phyloP scores from a whole-genome alignment of 331 rosid species.

The Acacia concinna region DNA sequence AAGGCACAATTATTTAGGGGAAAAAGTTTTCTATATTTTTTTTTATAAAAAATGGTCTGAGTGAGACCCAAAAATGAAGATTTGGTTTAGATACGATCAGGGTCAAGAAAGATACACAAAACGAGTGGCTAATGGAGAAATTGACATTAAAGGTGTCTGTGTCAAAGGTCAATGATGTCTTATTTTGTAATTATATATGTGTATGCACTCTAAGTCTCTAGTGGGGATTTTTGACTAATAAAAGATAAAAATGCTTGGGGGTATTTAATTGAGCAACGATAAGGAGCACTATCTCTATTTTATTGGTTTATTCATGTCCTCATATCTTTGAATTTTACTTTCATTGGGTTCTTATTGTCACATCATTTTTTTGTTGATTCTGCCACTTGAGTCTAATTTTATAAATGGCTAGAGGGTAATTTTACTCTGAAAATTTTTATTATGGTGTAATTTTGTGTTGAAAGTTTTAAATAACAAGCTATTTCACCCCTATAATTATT shows the following conservation, averaged over 20 bases:
- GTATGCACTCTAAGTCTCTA: not conserved
- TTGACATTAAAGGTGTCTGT: not conserved
- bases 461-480: too few species aligned
- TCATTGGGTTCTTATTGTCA: not conserved
- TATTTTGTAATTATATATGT: not conserved
- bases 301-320: not conserved
- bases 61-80: not conserved
- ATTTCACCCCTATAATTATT: too few species aligned
- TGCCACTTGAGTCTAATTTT: not conserved
- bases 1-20: not conserved
- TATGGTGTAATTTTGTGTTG: too few species aligned
- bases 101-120: slow-evolving; percentile 7
- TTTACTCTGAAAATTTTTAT: too few species aligned
- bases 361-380: not conserved
- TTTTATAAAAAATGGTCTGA: too few species aligned
- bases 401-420: too few species aligned
- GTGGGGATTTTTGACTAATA: slow-evolving; percentile 14
- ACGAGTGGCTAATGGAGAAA: not conserved
- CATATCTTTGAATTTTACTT: not conserved
- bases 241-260: not conserved
- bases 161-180: slow-evolving; percentile 10
- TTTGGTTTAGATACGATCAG: slow-evolving; percentile 19
- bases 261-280: not conserved
- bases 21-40: not conserved
- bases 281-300: not conserved